Evolutionary conservation across 345 rosid species (phyloP).

Genomic region (Zanthoxylum bungeanum): DNA sequence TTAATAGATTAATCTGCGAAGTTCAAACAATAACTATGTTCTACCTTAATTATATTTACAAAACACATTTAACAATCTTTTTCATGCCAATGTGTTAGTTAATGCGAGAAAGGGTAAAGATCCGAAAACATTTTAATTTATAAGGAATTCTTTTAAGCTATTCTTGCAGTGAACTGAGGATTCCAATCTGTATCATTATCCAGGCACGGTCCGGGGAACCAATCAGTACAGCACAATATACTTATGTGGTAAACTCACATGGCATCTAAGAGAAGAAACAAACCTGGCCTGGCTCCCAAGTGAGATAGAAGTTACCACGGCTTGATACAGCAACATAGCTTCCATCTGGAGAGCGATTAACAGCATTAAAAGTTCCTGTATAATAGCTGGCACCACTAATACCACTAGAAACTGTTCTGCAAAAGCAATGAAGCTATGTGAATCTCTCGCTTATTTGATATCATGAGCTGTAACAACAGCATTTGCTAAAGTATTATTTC

Average conservation of each 20-base stretch:
- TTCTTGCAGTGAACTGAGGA: neutral
- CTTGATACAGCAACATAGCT: slow-evolving; percentile 95
- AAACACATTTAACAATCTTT: too few relatives aligned
- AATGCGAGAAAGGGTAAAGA: neutral
- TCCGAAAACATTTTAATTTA: neutral
- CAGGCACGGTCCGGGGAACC: neutral
- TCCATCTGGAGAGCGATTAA: slow-evolving; percentile 93
- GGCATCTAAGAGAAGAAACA: slow-evolving; percentile 9
- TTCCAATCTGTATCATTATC: neutral
- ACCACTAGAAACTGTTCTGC: slow-evolving; percentile 98
- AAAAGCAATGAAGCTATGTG: slow-evolving; percentile 38
- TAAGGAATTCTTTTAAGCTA: neutral
- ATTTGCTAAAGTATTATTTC: too few relatives aligned
- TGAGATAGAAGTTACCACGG: slow-evolving; percentile 94
- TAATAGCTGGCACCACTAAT: slow-evolving; percentile 99
- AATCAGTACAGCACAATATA: too few relatives aligned
- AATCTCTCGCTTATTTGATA: slow-evolving; percentile 19
- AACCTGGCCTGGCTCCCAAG: slow-evolving; percentile 99
- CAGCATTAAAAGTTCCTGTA: slow-evolving; percentile 87
- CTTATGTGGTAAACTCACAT: neutral
- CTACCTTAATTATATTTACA: too few relatives aligned
- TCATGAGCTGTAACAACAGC: neutral
- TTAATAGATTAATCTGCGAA: too few relatives aligned
- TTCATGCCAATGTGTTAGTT: too few relatives aligned
- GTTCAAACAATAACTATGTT: too few relatives aligned